Evolutionary conservation across 2,329 filamentous ascomycete genomes (phyloP), one percentile per base, ranked within the genome.

Genomic region (Microcera coccophila): DNA sequence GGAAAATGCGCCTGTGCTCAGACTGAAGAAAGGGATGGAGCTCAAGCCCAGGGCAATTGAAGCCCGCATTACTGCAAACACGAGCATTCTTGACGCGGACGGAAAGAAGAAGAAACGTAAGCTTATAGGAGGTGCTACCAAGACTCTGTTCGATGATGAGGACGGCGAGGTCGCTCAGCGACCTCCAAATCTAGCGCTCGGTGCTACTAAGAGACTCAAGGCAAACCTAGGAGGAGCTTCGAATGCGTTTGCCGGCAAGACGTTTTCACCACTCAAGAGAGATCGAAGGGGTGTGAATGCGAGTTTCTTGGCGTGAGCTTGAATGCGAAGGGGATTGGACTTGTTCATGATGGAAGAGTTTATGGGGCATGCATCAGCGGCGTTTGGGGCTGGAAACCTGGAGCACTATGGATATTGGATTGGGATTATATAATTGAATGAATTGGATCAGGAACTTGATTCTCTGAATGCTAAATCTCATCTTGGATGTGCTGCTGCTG

Each of bases 201-300:
- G 46, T 15, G 47, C 50, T 26, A 50, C 51, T 3, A 48, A 63
- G 36, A 49, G 49, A 49, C 24, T 58, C 39, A 68, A 69, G 50
- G 62, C 65, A 19, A 65, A 64, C 2, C 62, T 74, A 35, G 66
- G 58, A 29, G 63, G 65, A 22, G 61, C 61, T n/a, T 62, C 67
- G 33, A 72, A 65, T 57, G 76, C 66, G 0, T 78, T 84, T 39
- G 57, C 73, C 11, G 70, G 71, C 11, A 68, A 67, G 15, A 58
- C 72, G 4, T 89, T 90, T 61, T 89, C 85, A 15, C 85, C 85
- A 7, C 66, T 90, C 45, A 90, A 90, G 68, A 77, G 78, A 59
- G 81, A 88, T 38, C 75, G 77, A 44, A 78, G 81, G 47, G 79
- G 80, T 22, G 73, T 78, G 3, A 72, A 73, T 47, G 79, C 80